Evolutionary conservation across 768 basidiomycete genomes (phyloP), one percentile per base, ranked within the genome.

Genomic region (Roridomyces roridus): DNA sequence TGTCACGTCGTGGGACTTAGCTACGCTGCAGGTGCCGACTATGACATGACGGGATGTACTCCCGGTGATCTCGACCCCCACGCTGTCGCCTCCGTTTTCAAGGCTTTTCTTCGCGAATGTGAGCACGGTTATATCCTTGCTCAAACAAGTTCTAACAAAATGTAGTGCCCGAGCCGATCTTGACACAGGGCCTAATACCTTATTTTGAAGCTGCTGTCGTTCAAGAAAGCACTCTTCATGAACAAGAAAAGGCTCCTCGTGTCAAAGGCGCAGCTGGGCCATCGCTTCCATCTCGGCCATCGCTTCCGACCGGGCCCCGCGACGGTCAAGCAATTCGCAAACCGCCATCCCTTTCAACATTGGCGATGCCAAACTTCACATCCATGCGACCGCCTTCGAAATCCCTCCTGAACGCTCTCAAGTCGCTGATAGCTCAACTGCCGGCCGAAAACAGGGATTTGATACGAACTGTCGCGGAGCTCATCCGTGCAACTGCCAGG

Each of bases 51-150:
- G 36, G 83, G 85, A 59, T 90, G 87, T 60, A 82, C 83, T 46
- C 94, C 94, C 23, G 86, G 90, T 8, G 94, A 98, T 66, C 74
- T 98, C 31, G 96, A 98, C 68, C 96, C 96, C 43, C 94, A 98
- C 70, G 92, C 94, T 1, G 95, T 98, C 7, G 88, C 95, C 18
- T 92, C 92, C 23, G 77, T 96, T 26, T 97, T 96, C 76, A 97
- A 96, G 72, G 89, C 92, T 1, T 98, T 87, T 70, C 78, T 98
- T 39, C 89, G 96, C 53, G 94, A 97, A 82, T 76, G 95, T 96
- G 74, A 78, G 95, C 81, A n/a, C n/a, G n/a, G n/a, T n/a, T n/a
- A n/a, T 7, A 14, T 29, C 18, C 37, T 56, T 41, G 9, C 46
- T 65, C 24, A 44, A 39, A 21, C 20, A 44, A 40, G 21, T 10